Evolutionary conservation across 78 protist species (phyloP), one percentile per base, ranked within the genome.

Genomic region (Dictyostelium brefeldianum): DNA sequence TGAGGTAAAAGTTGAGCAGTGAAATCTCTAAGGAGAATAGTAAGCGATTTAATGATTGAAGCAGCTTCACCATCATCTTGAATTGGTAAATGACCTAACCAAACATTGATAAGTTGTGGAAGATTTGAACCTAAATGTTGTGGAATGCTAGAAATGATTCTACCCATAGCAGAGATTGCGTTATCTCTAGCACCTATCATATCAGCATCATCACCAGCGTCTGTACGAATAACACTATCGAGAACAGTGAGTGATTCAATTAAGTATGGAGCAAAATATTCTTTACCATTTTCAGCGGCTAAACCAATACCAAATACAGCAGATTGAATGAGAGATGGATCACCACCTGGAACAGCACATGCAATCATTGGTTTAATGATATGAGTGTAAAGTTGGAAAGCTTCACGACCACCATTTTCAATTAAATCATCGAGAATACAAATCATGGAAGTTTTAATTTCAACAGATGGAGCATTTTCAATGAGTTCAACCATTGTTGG

Each of bases 281-380:
- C 80, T 27, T 92, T 95, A n/a, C 94, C 97, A 56, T 25, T 50
- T 91, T 87, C 78, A 14, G 97, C 97, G 36, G 89, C 73, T 18
- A 83, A 57, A 25, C 97, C 99, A 11, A 96, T 20, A 50, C 98
- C 99, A 62, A 84, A 97, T 4, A 71, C 96, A n/a, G 98, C 92
- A 17, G 98, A 95, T 69, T 97, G 99, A 1, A 91, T 79, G 51
- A 96, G 91, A 3, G 93, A 51, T 15, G 94, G 69, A 53, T 69
- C 56, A 18, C 56, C 48, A 56, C 36, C 51, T n/a, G 56, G 9
- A n/a, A 17, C 4, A 2, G 25, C 36, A 18, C 54, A 54, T 9
- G 18, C 22, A 8, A 31, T 9, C 70, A 51, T 54, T 48, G 65
- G 50, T 22, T 11, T 79, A 18, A 91, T 25, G 78, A 95, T 70